Evolutionary conservation across 352 stramenopile genomes (phyloP).

Genomic region (Phytophthora boehmeriae): DNA sequence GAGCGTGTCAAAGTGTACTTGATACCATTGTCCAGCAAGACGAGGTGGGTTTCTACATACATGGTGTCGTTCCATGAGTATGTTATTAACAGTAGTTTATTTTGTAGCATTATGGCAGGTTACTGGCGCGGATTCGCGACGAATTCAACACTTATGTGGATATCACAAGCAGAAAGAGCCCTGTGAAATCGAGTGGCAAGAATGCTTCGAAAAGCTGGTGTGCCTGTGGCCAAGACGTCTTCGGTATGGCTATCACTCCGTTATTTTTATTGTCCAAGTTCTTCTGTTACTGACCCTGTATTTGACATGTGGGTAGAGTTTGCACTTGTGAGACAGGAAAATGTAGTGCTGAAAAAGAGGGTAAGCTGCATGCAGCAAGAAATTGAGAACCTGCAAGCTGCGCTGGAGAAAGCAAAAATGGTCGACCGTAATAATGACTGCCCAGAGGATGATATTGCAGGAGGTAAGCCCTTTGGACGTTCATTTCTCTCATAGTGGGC

Average conservation of each 20-base stretch:
- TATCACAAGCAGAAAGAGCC: constrained; percentile 27
- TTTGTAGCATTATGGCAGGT: constrained; percentile 52
- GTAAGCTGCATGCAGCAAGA: constrained; percentile 56
- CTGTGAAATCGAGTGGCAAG: constrained; percentile 10
- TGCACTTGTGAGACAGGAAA: constrained; percentile 56
- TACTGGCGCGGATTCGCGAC: constrained; percentile 65
- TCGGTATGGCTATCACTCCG: constrained; percentile 13
- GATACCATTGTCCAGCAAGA: constrained; percentile 65
- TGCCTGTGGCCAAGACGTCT: constrained; percentile 28
- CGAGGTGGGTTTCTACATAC: constrained; percentile 40
- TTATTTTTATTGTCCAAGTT: not conserved
- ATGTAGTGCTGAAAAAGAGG: constrained; percentile 54
- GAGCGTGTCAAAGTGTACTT: constrained; percentile 56
- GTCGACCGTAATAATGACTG: constrained; percentile 14
- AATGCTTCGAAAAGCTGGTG: constrained; percentile 19
- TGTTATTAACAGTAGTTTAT: not conserved
- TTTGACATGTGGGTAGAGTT: constrained; percentile 36
- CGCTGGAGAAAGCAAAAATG: constrained; percentile 22
- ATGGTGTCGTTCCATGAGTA: not conserved
- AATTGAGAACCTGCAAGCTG: constrained; percentile 50
- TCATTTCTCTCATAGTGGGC: no score
- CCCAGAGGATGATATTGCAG: constrained; percentile 21
- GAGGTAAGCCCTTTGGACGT: constrained; percentile 8
- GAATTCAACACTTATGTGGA: constrained; percentile 66
- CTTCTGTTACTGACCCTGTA: not conserved